A percentile compares a stretch with the other conserved stretches of the same genome.
phyloP scores from a whole-genome alignment of 2,329 filamentous ascomycete species.

The Ascochyta koolunga region DNA sequence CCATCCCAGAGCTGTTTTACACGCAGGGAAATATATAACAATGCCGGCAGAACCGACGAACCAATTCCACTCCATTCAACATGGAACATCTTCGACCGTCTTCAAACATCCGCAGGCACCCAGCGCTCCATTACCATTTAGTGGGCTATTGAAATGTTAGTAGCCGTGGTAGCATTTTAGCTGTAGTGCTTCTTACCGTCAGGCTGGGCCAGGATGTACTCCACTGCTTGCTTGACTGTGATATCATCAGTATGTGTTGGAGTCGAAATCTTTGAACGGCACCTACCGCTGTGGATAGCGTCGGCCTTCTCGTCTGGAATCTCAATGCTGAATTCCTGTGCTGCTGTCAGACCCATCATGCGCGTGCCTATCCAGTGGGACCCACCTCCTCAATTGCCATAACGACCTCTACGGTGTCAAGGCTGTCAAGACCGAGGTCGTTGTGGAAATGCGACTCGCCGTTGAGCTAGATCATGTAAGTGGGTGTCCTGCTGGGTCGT shows the following conservation, averaged over 20 bases:
- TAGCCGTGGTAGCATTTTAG: not conserved
- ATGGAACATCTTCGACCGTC: slow-evolving; percentile 11
- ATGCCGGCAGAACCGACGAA: slow-evolving; percentile 39
- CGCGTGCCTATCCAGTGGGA: slow-evolving; percentile 14
- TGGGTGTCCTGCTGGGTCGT: not conserved
- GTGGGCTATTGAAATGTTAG: slow-evolving; percentile 43
- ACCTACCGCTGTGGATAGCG: slow-evolving; percentile 88
- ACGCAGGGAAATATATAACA: slow-evolving; percentile 48
- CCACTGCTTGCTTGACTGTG: slow-evolving; percentile 88
- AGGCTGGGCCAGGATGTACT: slow-evolving; percentile 92
- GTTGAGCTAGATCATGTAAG: slow-evolving; percentile 69
- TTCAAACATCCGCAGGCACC: slow-evolving; percentile 24
- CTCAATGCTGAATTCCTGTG: slow-evolving; percentile 85
- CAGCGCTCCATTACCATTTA: slow-evolving; percentile 28
- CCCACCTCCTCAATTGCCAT: slow-evolving; percentile 98
- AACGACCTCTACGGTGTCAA: slow-evolving; percentile 98
- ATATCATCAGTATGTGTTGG: slow-evolving; percentile 40
- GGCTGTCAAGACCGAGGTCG: slow-evolving; percentile 93
- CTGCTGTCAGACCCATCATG: slow-evolving; percentile 18
- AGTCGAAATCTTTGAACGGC: not conserved
- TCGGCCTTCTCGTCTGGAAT: slow-evolving; percentile 98
- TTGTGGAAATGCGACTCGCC: slow-evolving; percentile 89
- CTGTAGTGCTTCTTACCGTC: slow-evolving; percentile 70
- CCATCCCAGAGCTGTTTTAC: slow-evolving; percentile 48
- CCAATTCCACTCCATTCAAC: slow-evolving; percentile 37